These are phyloP conservation scores for Grigorovia yakushimaensis DNA, from an alignment of 805 yeast genomes.

Conservation along the genomic window DNA sequence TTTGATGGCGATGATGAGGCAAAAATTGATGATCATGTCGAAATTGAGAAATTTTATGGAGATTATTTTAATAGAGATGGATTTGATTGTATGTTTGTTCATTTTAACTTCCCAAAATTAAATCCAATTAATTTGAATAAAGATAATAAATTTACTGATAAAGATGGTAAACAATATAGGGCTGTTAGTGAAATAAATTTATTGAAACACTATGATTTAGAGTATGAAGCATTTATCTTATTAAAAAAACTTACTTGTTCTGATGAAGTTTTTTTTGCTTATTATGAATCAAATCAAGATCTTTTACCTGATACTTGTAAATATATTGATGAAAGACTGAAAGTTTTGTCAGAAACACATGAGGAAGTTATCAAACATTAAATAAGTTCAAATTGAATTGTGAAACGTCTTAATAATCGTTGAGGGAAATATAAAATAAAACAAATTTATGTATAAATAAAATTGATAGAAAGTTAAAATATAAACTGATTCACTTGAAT, in stretches of 20 bases:
- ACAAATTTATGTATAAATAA: too few species aligned
- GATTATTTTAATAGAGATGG: slow-evolving; percentile 2
- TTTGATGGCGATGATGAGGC: not conserved
- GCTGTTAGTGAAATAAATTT: slow-evolving; percentile 10
- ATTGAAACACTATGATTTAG: slow-evolving; percentile 19
- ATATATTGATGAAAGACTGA: slow-evolving; percentile 16
- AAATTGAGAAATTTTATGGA: slow-evolving; percentile 1
- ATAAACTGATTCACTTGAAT: too few species aligned
- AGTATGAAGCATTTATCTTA: slow-evolving; percentile 8
- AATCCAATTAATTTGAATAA: slow-evolving; percentile 26
- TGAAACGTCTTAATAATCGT: too few species aligned
- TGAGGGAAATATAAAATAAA: too few species aligned
- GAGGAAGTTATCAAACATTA: slow-evolving; percentile 8
- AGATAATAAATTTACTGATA: slow-evolving; percentile 12
- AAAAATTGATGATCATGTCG: too few species aligned
- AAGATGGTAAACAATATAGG: slow-evolving; percentile 9
- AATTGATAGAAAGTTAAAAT: too few species aligned
- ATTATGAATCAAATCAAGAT: slow-evolving; percentile 10
- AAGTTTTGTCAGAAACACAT: slow-evolving; percentile 16
- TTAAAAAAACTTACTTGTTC: slow-evolving; percentile 5
- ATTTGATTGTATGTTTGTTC: slow-evolving; percentile 28
- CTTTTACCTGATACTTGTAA: slow-evolving; percentile 14
- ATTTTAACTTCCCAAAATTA: slow-evolving; percentile 33
- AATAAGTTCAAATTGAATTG: too few species aligned
- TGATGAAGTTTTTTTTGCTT: not conserved